Conservation (phyloP, 352 stramenopile species). For the Phytophthora lateralis region DNA sequence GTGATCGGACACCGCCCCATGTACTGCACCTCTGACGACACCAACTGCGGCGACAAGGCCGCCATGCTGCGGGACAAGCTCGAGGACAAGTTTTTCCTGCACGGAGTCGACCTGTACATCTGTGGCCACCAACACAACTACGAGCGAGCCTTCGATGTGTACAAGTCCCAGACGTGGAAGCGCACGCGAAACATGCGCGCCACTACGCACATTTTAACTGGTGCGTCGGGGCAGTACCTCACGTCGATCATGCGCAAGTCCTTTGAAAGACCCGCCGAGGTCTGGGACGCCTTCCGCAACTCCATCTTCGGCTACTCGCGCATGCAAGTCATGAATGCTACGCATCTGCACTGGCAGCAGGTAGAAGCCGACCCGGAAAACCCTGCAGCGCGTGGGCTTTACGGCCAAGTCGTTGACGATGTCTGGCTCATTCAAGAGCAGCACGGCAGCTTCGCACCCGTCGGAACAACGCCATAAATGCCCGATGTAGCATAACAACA, state of each 20-base stretch:
- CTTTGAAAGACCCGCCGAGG: conserved; percentile 63
- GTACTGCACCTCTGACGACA: conserved; percentile 87
- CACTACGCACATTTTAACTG: conserved; percentile 90
- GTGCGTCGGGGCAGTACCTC: conserved; percentile 86
- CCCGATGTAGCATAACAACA: conserved; percentile 1
- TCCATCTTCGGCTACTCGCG: conserved; percentile 88
- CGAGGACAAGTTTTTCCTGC: conserved; percentile 79
- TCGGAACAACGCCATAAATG: conserved; percentile 11
- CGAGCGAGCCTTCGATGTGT: conserved; percentile 87
- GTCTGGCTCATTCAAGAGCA: conserved; percentile 91
- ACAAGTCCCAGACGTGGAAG: conserved; percentile 59
- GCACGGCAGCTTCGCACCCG: conserved; percentile 83
- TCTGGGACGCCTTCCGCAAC: conserved; percentile 89
- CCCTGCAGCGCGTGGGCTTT: conserved; percentile 67
- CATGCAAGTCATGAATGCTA: conserved; percentile 85
- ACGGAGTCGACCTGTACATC: conserved; percentile 89
- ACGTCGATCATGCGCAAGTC: conserved; percentile 79
- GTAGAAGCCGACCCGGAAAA: conserved; percentile 84
- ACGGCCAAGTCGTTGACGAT: conserved; percentile 86
- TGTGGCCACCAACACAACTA: conserved; percentile 93
- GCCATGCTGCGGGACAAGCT: conserved; percentile 64
- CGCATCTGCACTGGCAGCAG: conserved; percentile 90
- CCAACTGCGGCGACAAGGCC: conserved; percentile 72
- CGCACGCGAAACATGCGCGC: conserved; percentile 83
- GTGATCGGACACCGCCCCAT: conserved; percentile 88